Conservation (phyloP, 164 flowering plant genomes). For the Amborella trichopoda region DNA sequence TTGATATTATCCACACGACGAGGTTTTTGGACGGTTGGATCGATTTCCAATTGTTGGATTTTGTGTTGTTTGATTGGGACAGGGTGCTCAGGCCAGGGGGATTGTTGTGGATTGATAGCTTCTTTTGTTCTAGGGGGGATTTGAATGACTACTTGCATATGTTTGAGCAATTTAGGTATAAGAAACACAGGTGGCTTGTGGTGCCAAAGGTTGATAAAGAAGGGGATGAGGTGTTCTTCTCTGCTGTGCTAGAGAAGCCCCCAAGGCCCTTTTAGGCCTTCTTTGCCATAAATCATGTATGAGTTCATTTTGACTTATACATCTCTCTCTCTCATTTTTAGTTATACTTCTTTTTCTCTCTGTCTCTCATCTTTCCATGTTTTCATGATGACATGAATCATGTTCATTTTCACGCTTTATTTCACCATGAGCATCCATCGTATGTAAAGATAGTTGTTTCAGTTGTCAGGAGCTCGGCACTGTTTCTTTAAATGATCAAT, state of each 20-base stretch:
- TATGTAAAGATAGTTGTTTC: no score
- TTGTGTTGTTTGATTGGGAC: slow-evolving; percentile 84
- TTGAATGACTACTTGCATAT: slow-evolving; percentile 85
- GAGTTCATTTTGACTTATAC: no score
- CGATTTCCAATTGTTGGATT: slow-evolving; percentile 66
- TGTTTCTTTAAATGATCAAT: no score
- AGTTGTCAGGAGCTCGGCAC: no score
- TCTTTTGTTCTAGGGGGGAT: slow-evolving; percentile 63
- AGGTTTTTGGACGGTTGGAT: slow-evolving; percentile 87
- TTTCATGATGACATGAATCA: no score
- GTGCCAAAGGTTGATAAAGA: slow-evolving; percentile 39
- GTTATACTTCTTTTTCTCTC: no score
- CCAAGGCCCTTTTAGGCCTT: no score
- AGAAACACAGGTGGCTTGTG: slow-evolving; percentile 73
- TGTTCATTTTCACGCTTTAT: no score
- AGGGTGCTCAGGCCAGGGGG: slow-evolving; percentile 85
- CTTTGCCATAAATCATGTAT: no score
- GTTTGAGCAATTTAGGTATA: slow-evolving; percentile 88
- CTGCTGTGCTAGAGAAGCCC: slow-evolving; percentile 86
- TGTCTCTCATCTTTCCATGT: no score
- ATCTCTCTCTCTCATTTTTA: no score
- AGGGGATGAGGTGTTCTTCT: slow-evolving; percentile 74
- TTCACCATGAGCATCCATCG: no score
- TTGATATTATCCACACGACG: slow-evolving; percentile 82
- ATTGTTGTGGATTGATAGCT: slow-evolving; percentile 73